Conservation (phyloP, 176 grass and related monocot species). For the Eremochloa ophiuroides region DNA sequence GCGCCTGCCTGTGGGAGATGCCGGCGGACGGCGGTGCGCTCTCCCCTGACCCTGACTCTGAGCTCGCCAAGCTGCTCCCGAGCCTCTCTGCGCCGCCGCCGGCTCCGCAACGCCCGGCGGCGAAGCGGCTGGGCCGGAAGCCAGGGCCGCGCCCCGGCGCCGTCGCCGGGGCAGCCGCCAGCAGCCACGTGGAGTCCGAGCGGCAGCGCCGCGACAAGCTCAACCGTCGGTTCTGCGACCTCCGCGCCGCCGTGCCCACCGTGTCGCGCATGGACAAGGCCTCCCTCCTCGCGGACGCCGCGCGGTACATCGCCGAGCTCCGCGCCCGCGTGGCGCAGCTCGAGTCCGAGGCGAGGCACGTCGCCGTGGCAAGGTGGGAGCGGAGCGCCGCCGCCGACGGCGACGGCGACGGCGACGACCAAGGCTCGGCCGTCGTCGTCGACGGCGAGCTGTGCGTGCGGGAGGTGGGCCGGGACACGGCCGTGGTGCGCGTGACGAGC, state of each 20-base stretch:
- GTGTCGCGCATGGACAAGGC: slow-evolving; percentile 92
- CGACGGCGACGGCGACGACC: background rate
- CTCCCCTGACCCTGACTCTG: slow-evolving; percentile 36
- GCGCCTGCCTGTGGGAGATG: background rate
- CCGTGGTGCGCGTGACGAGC: slow-evolving; percentile 28
- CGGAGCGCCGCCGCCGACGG: background rate
- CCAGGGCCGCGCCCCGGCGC: slow-evolving; percentile 14
- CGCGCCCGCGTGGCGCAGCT: slow-evolving; percentile 30
- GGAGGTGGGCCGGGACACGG: slow-evolving; percentile 34
- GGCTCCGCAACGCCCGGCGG: background rate
- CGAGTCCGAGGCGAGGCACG: slow-evolving; percentile 37
- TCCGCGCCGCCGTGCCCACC: slow-evolving; percentile 61
- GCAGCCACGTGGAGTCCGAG: slow-evolving; percentile 80
- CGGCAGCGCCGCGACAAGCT: slow-evolving; percentile 39
- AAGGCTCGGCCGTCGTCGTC: background rate
- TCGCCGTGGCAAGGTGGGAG: slow-evolving; percentile 13
- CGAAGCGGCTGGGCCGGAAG: slow-evolving; percentile 42
- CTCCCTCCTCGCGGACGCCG: slow-evolving; percentile 68
- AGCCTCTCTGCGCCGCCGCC: background rate
- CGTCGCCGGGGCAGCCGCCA: background rate
- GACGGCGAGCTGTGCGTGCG: slow-evolving; percentile 27
- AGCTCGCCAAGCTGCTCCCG: slow-evolving; percentile 10
- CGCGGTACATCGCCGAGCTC: slow-evolving; percentile 70
- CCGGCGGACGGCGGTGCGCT: background rate
- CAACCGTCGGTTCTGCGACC: background rate